Percentiles rank a stretch among this genome's conserved stretches.
These are phyloP conservation scores for Amyloporia xantha DNA, from an alignment of 768 basidiomycete species.

Conservation along the genomic window DNA sequence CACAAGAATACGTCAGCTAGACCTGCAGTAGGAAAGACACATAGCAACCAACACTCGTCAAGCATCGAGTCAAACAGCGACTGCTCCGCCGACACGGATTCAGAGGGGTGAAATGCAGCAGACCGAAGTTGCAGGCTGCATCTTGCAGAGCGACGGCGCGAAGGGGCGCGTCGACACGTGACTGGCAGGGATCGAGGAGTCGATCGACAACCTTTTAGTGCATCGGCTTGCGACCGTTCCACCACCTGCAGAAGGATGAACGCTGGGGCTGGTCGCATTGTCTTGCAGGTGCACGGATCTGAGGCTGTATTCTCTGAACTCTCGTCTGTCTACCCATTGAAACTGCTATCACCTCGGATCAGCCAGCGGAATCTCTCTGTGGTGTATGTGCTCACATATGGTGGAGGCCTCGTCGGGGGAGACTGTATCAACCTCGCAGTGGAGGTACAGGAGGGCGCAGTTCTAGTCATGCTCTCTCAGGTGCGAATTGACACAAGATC, in stretches of 20 bases:
- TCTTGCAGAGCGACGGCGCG: too few species aligned
- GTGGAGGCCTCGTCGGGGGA: constrained; percentile 87
- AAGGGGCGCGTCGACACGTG: too few species aligned
- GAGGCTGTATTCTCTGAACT: constrained; percentile 66
- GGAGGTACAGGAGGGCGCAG: constrained; percentile 47
- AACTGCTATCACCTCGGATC: constrained; percentile 71
- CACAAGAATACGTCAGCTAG: constrained; percentile 6
- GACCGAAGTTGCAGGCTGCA: too few species aligned
- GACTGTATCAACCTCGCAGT: constrained; percentile 65
- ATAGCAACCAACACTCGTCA: constrained; percentile 32
- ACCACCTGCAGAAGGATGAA: constrained; percentile 4
- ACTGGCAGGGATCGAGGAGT: too few species aligned
- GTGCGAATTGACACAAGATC: constrained; percentile 33
- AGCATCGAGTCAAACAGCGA: constrained; percentile 25
- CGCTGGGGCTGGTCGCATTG: constrained; percentile 52
- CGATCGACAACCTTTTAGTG: too few species aligned
- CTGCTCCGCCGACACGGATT: neutral
- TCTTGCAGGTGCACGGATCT: constrained; percentile 44
- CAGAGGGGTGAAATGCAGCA: too few species aligned
- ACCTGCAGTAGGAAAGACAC: neutral
- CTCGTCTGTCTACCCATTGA: constrained; percentile 79
- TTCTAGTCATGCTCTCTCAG: constrained; percentile 78
- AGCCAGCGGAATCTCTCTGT: constrained; percentile 46
- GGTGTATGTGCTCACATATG: constrained; percentile 80
- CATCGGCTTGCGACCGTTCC: too few species aligned